phyloP scores from a whole-genome alignment of 768 basidiomycete species.

The Psilocybe tampanensis region DNA sequence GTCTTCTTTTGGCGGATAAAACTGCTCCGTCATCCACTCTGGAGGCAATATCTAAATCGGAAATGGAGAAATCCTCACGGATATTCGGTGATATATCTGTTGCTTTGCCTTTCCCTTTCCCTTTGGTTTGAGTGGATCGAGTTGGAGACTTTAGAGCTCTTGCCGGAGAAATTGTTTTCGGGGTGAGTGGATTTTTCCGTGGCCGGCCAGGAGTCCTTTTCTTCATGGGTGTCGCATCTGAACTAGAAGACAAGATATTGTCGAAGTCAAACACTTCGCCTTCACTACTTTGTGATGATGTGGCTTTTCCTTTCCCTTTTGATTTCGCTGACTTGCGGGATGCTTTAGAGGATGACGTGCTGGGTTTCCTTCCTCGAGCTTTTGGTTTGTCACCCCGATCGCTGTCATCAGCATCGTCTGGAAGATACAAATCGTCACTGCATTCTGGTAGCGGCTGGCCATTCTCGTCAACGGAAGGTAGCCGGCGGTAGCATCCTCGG shows the following conservation, averaged over 20 bases:
- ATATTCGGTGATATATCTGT: background rate
- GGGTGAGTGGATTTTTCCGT: background rate
- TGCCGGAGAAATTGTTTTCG: background rate
- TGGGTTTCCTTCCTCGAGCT: constrained; percentile 10
- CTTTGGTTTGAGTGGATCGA: background rate
- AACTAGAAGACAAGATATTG: constrained; percentile 18
- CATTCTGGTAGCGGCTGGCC: constrained; percentile 24
- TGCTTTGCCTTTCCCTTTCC: background rate
- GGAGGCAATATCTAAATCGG: background rate
- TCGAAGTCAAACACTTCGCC: constrained; percentile 21
- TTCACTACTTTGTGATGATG: constrained; percentile 12
- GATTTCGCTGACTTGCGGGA: constrained; percentile 2
- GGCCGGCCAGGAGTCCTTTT: constrained; percentile 13
- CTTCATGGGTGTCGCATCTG: constrained; percentile 12
- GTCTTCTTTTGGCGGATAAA: constrained; percentile 4
- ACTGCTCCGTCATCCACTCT: background rate
- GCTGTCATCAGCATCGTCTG: constrained; percentile 28
- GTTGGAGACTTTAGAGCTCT: background rate
- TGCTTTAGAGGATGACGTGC: constrained; percentile 1
- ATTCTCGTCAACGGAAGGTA: constrained; percentile 23
- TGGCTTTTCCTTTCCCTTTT: constrained; percentile 9
- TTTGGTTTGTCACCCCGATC: constrained; percentile 10
- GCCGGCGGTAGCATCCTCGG: constrained; percentile 59
- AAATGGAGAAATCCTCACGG: background rate
- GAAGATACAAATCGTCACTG: constrained; percentile 36